These are phyloP conservation scores for Solanum tarijense DNA, from an alignment of 257 asterid species.

Conservation along the genomic window DNA sequence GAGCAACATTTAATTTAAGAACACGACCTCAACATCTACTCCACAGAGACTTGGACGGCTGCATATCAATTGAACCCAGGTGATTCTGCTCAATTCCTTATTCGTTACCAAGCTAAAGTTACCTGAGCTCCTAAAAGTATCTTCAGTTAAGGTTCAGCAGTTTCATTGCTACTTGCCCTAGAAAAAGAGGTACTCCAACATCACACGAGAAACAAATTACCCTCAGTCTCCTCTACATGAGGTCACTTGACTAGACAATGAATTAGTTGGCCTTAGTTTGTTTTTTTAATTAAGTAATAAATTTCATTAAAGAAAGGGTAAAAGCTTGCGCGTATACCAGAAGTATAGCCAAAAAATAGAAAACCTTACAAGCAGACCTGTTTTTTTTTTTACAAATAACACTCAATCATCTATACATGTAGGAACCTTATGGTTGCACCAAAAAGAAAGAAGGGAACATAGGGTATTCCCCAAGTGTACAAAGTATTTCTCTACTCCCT, in stretches of 20 bases:
- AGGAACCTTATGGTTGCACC: neutral
- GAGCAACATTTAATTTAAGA: neutral
- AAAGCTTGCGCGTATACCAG: neutral
- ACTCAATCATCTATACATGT: neutral
- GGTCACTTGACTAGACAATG: neutral
- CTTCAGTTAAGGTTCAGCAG: neutral
- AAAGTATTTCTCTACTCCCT: neutral
- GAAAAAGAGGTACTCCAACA: neutral
- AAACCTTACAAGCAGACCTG: neutral
- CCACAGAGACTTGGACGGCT: neutral
- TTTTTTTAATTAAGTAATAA: neutral
- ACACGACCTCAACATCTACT: neutral
- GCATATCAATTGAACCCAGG: neutral
- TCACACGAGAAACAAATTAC: neutral
- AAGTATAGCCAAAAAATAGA: neutral
- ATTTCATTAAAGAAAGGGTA: neutral
- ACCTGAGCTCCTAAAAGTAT: neutral
- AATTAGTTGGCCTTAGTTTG: neutral
- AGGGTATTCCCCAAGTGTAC: neutral
- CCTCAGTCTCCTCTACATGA: neutral
- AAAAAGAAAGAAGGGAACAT: neutral
- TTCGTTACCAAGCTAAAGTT: neutral
- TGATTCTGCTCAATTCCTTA: neutral
- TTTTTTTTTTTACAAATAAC: neutral
- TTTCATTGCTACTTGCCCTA: neutral